A percentile compares a stretch with the other conserved stretches of the same genome.
These are phyloP conservation scores for Tetracladium setigerum DNA, from an alignment of 495 filamentous ascomycete genomes.

Conservation along the genomic window DNA sequence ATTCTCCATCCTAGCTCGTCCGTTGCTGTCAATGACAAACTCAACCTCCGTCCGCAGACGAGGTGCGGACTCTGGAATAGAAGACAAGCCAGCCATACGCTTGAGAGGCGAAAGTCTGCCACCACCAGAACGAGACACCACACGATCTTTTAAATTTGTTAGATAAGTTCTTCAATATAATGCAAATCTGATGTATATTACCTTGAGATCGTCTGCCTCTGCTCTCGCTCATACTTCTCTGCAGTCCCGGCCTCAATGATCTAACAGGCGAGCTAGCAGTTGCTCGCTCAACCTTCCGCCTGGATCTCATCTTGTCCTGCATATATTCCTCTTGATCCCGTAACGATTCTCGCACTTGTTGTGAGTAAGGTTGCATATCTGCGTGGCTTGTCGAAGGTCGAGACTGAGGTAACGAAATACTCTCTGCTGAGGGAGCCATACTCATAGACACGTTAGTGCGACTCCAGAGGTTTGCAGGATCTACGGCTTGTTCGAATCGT, in stretches of 20 bases:
- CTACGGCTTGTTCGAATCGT: constrained; percentile 21
- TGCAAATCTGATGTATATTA: neutral
- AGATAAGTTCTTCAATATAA: neutral
- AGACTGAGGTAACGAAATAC: constrained; percentile 30
- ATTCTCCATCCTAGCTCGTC: constrained; percentile 64
- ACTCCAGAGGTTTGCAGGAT: constrained; percentile 51
- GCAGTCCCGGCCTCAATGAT: constrained; percentile 43
- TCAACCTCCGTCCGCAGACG: constrained; percentile 49
- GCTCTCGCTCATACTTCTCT: constrained; percentile 52
- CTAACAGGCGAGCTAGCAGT: constrained; percentile 45
- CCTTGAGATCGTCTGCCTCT: constrained; percentile 10
- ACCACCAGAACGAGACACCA: constrained; percentile 26
- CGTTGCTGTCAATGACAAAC: constrained; percentile 64
- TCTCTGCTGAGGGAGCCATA: constrained; percentile 35
- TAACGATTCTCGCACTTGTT: constrained; percentile 49
- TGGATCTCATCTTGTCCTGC: no score
- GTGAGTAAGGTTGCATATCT: constrained; percentile 46
- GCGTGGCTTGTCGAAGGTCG: constrained; percentile 25
- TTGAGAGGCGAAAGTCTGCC: constrained; percentile 41
- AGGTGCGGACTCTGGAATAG: constrained; percentile 40
- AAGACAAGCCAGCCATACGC: constrained; percentile 38
- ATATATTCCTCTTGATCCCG: constrained; percentile 34
- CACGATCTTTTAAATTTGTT: constrained; percentile 13
- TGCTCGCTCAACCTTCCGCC: constrained; percentile 23
- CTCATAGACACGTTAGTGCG: constrained; percentile 25